Base-by-base conservation (phyloP, 805 yeast species). In the Kazachstania taianensis region DNA sequence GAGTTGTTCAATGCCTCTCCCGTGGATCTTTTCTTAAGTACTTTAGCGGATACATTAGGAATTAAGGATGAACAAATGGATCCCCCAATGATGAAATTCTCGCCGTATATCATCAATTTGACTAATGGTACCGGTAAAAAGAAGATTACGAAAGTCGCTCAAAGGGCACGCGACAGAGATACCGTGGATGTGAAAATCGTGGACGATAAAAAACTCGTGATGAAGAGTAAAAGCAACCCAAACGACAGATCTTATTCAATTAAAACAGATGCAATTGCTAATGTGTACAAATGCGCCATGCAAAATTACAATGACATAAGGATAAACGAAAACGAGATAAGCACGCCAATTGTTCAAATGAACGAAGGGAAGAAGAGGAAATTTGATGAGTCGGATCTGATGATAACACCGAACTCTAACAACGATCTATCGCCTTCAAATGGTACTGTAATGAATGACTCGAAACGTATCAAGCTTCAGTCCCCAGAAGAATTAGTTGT, bases 81-180 rank as follows among this genome's bases (percentile, higher is more conserved):
- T 24, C 33, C 42, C 10, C 44, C 50, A 24, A 41, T 55, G 13
- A 24, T 33, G 13, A 35, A 39, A 14, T 38, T 43, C 18, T 50
- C 61, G 5, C 53, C 45, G 17, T 36, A 41, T 19, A 34, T 51
- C 7, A 41, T 54, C 15, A 62, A 57, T 28, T 43, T 42, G 17
- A 44, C 51, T 12, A 59, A 59, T 38, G 53, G 57, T n/a, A 46
- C 58, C 7, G 61, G 61, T 19, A 59, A 55, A 44, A 55, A 50
- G 39, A 53, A 53, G 30, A 17, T 50, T 4, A 44, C 54, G 4
- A 57, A 57, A 29, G 50, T 56, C 5, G 48, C 52, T 5, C 59
- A 53, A 32, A 50, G 53, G 32, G 50, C 43, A 2, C 50, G 57
- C 32, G 62, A 57, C 36, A 56, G 48, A 34, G 63, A 59, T 27